Percentiles rank a stretch among this genome's conserved stretches.
Evolutionary conservation across 345 rosid species (phyloP).

Genomic region (Arabis hirsuta): DNA sequence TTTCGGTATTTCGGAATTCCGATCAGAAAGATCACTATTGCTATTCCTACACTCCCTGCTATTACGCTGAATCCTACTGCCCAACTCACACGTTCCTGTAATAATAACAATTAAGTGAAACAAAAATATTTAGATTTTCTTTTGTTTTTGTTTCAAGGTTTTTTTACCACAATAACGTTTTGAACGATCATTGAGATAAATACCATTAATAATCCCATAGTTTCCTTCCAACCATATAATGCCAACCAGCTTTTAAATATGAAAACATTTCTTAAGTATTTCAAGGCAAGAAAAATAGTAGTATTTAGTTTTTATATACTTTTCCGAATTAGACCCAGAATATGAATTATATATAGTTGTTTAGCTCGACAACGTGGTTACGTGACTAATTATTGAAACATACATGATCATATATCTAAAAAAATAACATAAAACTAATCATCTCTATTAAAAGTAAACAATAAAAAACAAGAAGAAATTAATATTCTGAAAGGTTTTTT

Average conservation of each 20-base stretch:
- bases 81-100: constrained; percentile 85
- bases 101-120: background rate
- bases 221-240: constrained; percentile 7
- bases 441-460: too few species aligned
- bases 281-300: background rate
- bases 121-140: background rate
- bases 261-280: background rate
- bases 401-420: background rate
- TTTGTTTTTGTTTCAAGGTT: background rate
- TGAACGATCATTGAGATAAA: background rate
- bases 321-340: background rate
- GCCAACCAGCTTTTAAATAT: background rate
- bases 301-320: background rate
- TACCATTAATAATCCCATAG: background rate
- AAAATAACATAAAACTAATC: background rate
- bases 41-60: constrained; percentile 55
- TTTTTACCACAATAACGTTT: background rate
- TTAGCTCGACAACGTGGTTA: background rate
- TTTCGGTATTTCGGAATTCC: constrained; percentile 65
- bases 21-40: constrained; percentile 52
- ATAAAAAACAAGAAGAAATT: background rate
- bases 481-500: background rate
- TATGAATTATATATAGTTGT: background rate
- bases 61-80: constrained; percentile 61
- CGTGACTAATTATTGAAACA: constrained; percentile 4